Evolutionary conservation across 208 protist species (phyloP).

Genomic region (Leishmania turanica): DNA sequence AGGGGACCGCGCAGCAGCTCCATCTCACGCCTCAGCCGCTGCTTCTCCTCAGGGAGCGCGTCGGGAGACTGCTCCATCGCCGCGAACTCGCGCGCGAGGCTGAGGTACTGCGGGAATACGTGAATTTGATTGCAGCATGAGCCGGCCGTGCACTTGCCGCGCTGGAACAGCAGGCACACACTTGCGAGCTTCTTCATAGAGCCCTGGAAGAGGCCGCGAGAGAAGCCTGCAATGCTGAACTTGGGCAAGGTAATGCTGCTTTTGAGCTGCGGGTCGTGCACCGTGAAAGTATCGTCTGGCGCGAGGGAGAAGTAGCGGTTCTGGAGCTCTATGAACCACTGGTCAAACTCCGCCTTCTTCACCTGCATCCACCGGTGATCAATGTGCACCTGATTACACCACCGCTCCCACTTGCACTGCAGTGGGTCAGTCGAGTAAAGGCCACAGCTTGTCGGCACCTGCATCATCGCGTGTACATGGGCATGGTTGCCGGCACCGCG

Average conservation of each 20-base stretch:
- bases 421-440: conserved; percentile 73
- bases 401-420: conserved; percentile 84
- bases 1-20: conserved; percentile 29
- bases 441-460: conserved; percentile 81
- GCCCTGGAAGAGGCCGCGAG: conserved; percentile 83
- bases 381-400: conserved; percentile 91
- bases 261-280: conserved; percentile 84
- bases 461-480: conserved; percentile 53
- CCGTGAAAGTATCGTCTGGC: conserved; percentile 58
- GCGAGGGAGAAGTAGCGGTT: conserved; percentile 50
- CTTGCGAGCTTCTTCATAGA: conserved; percentile 73
- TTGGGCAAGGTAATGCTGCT: conserved; percentile 63
- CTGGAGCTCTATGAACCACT: conserved; percentile 76
- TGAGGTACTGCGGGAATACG: conserved; percentile 64
- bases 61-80: conserved; percentile 19
- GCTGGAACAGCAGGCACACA: conserved; percentile 87
- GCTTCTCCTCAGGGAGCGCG: conserved; percentile 10
- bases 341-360: conserved; percentile 73
- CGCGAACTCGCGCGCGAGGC: conserved; percentile 26
- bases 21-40: conserved; percentile 28
- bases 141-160: conserved; percentile 75
- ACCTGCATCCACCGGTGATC: conserved; percentile 67
- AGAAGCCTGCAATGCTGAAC: conserved; percentile 67
- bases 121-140: conserved; percentile 90
- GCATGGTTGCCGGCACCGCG: conserved; percentile 36